Conservation (phyloP, 1,284 basidiomycete genomes). For the Rugosomyces carneus region DNA sequence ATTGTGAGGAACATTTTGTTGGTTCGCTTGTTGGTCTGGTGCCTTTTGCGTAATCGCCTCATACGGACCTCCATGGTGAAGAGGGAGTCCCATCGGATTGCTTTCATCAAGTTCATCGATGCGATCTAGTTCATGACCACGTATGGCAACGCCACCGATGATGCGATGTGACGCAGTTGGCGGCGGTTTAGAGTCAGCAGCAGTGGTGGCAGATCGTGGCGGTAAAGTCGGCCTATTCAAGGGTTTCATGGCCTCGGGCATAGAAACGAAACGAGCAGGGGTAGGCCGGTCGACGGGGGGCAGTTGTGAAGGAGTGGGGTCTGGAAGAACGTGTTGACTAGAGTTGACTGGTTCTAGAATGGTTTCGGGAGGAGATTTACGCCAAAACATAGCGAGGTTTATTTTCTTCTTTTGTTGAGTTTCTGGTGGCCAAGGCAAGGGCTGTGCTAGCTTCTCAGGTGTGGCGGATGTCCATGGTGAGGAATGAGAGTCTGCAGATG, state of each 20-base stretch:
- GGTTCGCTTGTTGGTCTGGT: slow-evolving; percentile 11
- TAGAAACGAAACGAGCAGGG: slow-evolving; percentile 2
- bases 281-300: slow-evolving; percentile 5
- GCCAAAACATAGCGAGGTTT: slow-evolving; percentile 17
- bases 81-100: slow-evolving; percentile 51
- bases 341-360: slow-evolving; percentile 10
- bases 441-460: slow-evolving; percentile 6
- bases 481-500: slow-evolving; percentile 15
- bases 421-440: slow-evolving; percentile 12
- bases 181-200: slow-evolving; percentile 14
- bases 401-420: slow-evolving; percentile 17
- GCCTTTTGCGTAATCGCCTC: slow-evolving; percentile 38
- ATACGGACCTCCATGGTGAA: slow-evolving; percentile 67
- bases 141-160: slow-evolving; percentile 11
- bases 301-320: slow-evolving; percentile 5
- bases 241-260: slow-evolving; percentile 1
- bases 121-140: slow-evolving; percentile 47
- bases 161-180: slow-evolving; percentile 12
- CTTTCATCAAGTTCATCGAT: slow-evolving; percentile 73
- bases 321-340: slow-evolving; percentile 9
- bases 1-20: slow-evolving; percentile 12
- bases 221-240: slow-evolving; percentile 6
- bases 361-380: slow-evolving; percentile 12
- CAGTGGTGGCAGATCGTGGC: slow-evolving; percentile 9
- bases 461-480: slow-evolving; percentile 2